Percentiles rank a stretch among this genome's conserved stretches.
phyloP scores from a whole-genome alignment of 2,329 filamentous ascomycete species.

The Rosellinia necatrix region DNA sequence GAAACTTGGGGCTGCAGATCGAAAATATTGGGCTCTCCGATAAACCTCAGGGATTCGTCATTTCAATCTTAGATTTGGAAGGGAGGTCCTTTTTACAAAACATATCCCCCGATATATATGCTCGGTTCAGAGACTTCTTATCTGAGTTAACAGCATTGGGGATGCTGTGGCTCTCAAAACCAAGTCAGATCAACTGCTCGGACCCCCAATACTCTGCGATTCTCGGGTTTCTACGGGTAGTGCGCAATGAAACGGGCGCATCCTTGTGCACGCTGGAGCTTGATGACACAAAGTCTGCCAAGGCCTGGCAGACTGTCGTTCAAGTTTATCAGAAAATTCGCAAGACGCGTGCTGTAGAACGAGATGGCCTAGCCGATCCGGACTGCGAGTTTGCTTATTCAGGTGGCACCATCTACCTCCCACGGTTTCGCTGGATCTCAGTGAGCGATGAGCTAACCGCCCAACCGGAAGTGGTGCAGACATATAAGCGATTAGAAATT shows the following conservation, averaged over 20 bases:
- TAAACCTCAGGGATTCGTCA: conserved; percentile 5
- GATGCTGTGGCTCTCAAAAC: conserved; percentile 22
- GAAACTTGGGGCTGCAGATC: background rate
- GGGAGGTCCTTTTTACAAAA: conserved; percentile 14
- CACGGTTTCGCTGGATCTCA: conserved; percentile 21
- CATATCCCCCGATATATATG: conserved; percentile 11
- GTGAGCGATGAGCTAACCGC: conserved; percentile 1
- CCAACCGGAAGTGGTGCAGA: background rate
- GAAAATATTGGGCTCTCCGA: conserved; percentile 3
- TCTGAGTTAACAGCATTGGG: background rate
- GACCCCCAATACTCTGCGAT: conserved; percentile 22
- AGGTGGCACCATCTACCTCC: conserved; percentile 9
- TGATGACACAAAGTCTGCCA: conserved; percentile 7
- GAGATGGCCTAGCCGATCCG: conserved; percentile 14
- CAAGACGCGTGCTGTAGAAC: background rate
- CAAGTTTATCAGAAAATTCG: conserved; percentile 17
- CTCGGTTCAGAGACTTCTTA: conserved; percentile 7
- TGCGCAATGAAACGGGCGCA: conserved; percentile 18
- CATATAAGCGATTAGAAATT: conserved; percentile 12
- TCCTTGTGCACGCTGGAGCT: conserved; percentile 19
- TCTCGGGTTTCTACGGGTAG: conserved; percentile 17
- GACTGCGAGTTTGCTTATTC: conserved; percentile 18
- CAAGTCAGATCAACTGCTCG: conserved; percentile 16
- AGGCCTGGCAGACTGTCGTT: conserved; percentile 4
- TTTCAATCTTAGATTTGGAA: conserved; percentile 22